Percentiles rank a stretch among this genome's conserved stretches.
These are phyloP conservation scores for Beauveria caledonica DNA, from an alignment of 2,329 filamentous ascomycete genomes.

Conservation along the genomic window DNA sequence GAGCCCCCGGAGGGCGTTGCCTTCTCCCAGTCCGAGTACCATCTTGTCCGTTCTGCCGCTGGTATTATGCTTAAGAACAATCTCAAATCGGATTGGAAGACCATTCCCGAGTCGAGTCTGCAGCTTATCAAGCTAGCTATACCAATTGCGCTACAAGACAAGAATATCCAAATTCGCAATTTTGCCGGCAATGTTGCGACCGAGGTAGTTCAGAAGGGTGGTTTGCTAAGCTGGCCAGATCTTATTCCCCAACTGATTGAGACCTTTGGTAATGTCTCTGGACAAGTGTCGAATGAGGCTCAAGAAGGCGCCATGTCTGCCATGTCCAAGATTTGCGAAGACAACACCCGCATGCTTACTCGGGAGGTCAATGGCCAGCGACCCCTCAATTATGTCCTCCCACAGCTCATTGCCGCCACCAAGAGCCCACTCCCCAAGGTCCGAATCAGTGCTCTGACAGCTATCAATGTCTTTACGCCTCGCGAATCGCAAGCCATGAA, in stretches of 20 bases:
- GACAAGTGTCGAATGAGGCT: constrained; percentile 58
- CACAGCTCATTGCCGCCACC: constrained; percentile 83
- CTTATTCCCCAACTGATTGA: constrained; percentile 75
- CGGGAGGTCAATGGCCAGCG: constrained; percentile 82
- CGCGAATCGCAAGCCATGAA: constrained; percentile 76
- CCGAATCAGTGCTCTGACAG: constrained; percentile 67
- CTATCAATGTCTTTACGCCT: constrained; percentile 87
- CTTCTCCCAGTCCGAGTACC: constrained; percentile 54
- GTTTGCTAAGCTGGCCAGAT: constrained; percentile 85
- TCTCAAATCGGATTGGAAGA: constrained; percentile 65
- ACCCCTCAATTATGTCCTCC: constrained; percentile 80
- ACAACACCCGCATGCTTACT: constrained; percentile 81
- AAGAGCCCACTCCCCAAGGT: constrained; percentile 69
- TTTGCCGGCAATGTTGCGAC: constrained; percentile 92
- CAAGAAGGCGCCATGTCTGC: constrained; percentile 94
- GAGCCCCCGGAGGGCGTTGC: constrained; percentile 53
- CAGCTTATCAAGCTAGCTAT: constrained; percentile 72
- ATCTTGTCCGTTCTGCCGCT: constrained; percentile 75
- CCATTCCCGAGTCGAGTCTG: constrained; percentile 65
- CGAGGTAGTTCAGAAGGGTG: constrained; percentile 76
- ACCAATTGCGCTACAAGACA: constrained; percentile 72
- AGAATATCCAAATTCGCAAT: constrained; percentile 72
- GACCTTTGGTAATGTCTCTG: constrained; percentile 64
- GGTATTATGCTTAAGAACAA: constrained; percentile 96
- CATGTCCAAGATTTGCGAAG: constrained; percentile 91